Evolutionary conservation across 2,329 filamentous ascomycete species (phyloP).

Genomic region (Penicillium rolfsii): DNA sequence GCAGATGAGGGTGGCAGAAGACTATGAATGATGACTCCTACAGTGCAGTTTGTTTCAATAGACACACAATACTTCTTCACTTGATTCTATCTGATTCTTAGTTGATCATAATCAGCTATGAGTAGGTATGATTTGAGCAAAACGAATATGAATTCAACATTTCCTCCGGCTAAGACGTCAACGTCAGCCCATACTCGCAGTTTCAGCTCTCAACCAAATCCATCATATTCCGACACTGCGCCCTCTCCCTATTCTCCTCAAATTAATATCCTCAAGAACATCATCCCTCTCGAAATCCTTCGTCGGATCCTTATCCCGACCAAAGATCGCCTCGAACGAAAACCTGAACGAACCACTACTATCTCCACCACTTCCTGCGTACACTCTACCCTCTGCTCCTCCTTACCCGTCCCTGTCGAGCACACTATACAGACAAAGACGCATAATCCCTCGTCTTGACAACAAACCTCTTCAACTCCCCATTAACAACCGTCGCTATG

Average conservation of each 20-base stretch:
- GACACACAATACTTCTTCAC: constrained; percentile 6
- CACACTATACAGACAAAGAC: too few species aligned
- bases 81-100: background rate
- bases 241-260: background rate
- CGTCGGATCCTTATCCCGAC: background rate
- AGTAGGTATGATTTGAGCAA: background rate
- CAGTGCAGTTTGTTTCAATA: constrained; percentile 22
- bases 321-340: background rate
- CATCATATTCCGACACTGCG: too few species aligned
- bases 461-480: too few species aligned
- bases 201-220: background rate
- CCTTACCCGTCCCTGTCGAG: background rate
- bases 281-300: background rate
- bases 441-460: too few species aligned
- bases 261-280: too few species aligned
- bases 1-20: constrained; percentile 22
- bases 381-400: too few species aligned
- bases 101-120: background rate
- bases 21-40: constrained; percentile 26
- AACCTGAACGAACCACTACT: background rate
- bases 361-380: background rate
- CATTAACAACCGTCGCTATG: too few species aligned
- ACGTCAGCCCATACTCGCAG: background rate
- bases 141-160: background rate
- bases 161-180: background rate